Percentiles rank a stretch among this genome's conserved stretches.
These are phyloP conservation scores for Fusarium multiceps DNA, from an alignment of 2,329 filamentous ascomycete species.

Conservation along the genomic window DNA sequence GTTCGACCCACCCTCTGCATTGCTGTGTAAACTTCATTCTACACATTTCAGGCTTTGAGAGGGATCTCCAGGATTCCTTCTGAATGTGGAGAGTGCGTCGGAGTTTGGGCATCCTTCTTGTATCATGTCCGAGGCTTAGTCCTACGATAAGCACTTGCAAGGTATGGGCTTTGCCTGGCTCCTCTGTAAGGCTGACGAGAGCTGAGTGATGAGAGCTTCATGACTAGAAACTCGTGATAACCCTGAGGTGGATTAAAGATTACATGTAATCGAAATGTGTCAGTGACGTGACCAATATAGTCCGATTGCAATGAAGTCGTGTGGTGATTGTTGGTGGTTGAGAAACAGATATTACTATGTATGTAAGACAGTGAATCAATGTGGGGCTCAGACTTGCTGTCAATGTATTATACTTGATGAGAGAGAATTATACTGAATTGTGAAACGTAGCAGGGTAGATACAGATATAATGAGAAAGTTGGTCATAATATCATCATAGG, in stretches of 20 bases:
- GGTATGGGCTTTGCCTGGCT: conserved; percentile 18
- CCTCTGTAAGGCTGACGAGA: conserved; percentile 45
- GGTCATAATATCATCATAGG: conserved; percentile 40
- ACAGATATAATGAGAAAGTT: neutral
- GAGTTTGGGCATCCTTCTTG: conserved; percentile 3
- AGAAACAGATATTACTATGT: neutral
- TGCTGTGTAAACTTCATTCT: neutral
- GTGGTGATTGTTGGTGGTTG: neutral
- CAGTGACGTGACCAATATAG: neutral
- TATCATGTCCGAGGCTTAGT: conserved; percentile 14
- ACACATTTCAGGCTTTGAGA: neutral
- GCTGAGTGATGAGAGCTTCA: conserved; percentile 18
- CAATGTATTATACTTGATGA: neutral
- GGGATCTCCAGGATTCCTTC: conserved; percentile 12
- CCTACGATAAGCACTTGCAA: conserved; percentile 45
- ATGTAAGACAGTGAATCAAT: neutral
- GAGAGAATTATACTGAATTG: neutral
- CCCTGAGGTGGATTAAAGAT: conserved; percentile 11
- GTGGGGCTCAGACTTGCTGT: conserved; percentile 6
- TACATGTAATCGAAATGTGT: neutral
- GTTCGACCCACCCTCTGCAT: neutral
- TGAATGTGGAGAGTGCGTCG: conserved; percentile 2
- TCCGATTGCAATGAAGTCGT: conserved; percentile 4
- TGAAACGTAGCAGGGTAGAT: neutral
- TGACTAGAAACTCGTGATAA: conserved; percentile 17